Evolutionary conservation across 805 yeast genomes (phyloP).

Genomic region (Candida silvicultrix): DNA sequence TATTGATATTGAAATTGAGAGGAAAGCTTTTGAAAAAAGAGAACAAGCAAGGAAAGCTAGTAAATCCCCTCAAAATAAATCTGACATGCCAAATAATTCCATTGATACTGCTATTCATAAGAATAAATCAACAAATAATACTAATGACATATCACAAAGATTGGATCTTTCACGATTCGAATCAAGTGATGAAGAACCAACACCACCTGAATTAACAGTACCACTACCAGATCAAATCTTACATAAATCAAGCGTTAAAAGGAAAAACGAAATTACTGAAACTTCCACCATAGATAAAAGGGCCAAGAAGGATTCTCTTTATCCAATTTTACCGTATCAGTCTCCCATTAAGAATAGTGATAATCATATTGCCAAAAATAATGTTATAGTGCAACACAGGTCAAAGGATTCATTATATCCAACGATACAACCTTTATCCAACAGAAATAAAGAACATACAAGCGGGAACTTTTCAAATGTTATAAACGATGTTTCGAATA

Average conservation of each 20-base stretch:
- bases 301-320: neutral
- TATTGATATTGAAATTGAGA: neutral
- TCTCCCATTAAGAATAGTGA: neutral
- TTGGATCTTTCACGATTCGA: constrained; percentile 11
- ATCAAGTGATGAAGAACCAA: constrained; percentile 20
- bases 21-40: neutral
- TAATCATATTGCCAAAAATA: too few species aligned
- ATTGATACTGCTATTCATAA: neutral
- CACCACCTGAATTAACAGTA: constrained; percentile 21
- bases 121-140: neutral
- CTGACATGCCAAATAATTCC: neutral
- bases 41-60: neutral
- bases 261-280: constrained; percentile 1
- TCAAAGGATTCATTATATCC: neutral
- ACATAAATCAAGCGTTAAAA: neutral
- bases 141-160: neutral
- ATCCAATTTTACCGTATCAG: neutral
- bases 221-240: constrained; percentile 4
- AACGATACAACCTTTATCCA: neutral
- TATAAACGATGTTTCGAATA: neutral
- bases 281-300: constrained; percentile 1
- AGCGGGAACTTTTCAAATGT: neutral
- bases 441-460: neutral
- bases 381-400: too few species aligned
- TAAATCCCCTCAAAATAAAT: neutral